Base-by-base conservation (phyloP, 1,284 basidiomycete genomes). In the Laetiporus sulphureus region DNA sequence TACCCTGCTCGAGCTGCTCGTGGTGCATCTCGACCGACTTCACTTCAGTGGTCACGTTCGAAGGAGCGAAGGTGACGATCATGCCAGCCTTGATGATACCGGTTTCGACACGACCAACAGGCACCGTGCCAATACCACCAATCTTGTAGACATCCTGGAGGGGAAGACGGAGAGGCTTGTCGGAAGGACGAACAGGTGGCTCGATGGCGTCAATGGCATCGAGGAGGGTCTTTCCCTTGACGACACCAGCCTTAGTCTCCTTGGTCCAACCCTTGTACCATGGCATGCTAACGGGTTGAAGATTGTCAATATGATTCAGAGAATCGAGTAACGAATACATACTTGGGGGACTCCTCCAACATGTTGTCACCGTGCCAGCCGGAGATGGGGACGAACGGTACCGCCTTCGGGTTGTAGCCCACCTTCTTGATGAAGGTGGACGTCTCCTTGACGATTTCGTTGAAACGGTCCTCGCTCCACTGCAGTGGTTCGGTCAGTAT, bases 61-160 rank as follows among this genome's bases (percentile, higher is more conserved):
- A 70, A 52, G 95, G 95, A 56, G 96, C 95, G 62, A 99, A 99
- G 67, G 74, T 85, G 69, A 98, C 95, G 64, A 99, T 79, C 95
- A 99, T 98, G 69, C 95, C 94, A 61, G 93, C 90, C 83, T 98
- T 98, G 84, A 99, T 98, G 71, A 93, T 67, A 86, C 96, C 95
- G 63, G 96, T 99, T 80, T 99, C 95, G 64, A 99, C 95, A 91
- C 96, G 95, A 71, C 95, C 95, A 74, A 99, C 95, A 67, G 95
- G 95, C 60, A 99, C 96, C 61, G 95, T 99, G 59, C 95, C 95
- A 63, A 99, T 99, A 94, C 95, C 95, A 75, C 95, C 95, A 64
- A 99, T 99, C 83, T 99, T 99, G 91, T 99, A 99, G 62, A 99
- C 95, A 82, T 99, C 95, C 83, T 99, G 95, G 72, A 99, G 93